A percentile compares a stretch with the other conserved stretches of the same genome.
Evolutionary conservation across 768 basidiomycete species (phyloP).

Genomic region (Kwoniella europaea): DNA sequence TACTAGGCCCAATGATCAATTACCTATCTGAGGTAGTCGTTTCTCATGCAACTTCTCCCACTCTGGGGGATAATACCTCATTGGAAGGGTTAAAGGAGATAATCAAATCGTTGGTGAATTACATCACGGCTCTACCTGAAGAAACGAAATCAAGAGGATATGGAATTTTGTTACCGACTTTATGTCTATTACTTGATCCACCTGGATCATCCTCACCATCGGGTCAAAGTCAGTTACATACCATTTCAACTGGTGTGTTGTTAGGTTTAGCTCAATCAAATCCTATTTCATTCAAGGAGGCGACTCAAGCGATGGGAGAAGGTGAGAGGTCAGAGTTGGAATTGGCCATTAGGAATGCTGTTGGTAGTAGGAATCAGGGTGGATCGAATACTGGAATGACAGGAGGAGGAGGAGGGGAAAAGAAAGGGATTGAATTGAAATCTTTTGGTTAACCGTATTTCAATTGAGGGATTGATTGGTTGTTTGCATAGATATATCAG

Average conservation of each 20-base stretch:
- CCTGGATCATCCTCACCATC: slow-evolving; percentile 55
- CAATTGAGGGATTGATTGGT: too few species aligned
- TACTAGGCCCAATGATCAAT: slow-evolving; percentile 81
- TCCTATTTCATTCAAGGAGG: slow-evolving; percentile 82
- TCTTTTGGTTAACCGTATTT: slow-evolving; percentile 54
- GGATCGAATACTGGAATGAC: background rate
- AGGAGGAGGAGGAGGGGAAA: slow-evolving; percentile 26
- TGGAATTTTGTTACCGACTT: slow-evolving; percentile 74
- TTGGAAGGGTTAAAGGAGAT: slow-evolving; percentile 73
- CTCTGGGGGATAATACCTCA: slow-evolving; percentile 63
- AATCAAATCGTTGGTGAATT: slow-evolving; percentile 75
- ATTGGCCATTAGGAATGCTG: slow-evolving; percentile 74
- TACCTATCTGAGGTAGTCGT: slow-evolving; percentile 74
- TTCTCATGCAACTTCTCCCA: slow-evolving; percentile 65
- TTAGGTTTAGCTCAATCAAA: slow-evolving; percentile 73
- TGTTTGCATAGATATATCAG: too few species aligned
- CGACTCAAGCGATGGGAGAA: slow-evolving; percentile 70
- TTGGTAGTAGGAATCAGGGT: slow-evolving; percentile 52
- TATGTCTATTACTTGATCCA: slow-evolving; percentile 72
- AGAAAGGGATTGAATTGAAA: slow-evolving; percentile 50
- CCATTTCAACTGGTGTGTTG: slow-evolving; percentile 70
- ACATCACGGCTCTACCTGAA: slow-evolving; percentile 67
- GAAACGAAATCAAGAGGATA: slow-evolving; percentile 68
- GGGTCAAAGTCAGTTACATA: slow-evolving; percentile 60
- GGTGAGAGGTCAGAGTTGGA: slow-evolving; percentile 71